Evolutionary conservation across 2,329 filamentous ascomycete species (phyloP).

Genomic region (Aspergillus awamori): DNA sequence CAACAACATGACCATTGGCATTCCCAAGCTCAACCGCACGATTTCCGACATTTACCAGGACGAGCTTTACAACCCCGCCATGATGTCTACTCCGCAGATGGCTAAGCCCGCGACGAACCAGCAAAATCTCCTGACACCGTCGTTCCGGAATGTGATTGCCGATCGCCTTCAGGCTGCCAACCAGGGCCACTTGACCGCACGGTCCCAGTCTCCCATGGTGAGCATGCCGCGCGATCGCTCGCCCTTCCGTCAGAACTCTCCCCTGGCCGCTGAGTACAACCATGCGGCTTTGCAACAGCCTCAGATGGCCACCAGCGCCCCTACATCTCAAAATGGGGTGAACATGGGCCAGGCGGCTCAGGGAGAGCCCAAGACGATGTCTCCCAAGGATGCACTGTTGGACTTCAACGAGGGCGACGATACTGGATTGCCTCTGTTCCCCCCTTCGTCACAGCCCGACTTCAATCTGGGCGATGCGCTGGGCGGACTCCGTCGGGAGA

Average conservation of each 20-base stretch:
- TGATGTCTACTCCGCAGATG: constrained; percentile 39
- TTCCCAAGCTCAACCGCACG: constrained; percentile 80
- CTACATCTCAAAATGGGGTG: constrained; percentile 36
- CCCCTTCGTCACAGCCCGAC: constrained; percentile 55
- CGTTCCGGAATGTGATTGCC: constrained; percentile 66
- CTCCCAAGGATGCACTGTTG: constrained; percentile 85
- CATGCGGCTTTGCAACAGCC: constrained; percentile 38
- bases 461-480: constrained; percentile 52
- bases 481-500: constrained; percentile 40
- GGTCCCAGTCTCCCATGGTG: constrained; percentile 59
- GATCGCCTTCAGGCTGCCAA: constrained; percentile 80
- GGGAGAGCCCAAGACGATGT: constrained; percentile 77
- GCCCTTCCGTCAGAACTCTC: constrained; percentile 75
- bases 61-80: constrained; percentile 71
- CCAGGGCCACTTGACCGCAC: constrained; percentile 68
- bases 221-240: constrained; percentile 68
- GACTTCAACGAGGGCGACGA: constrained; percentile 78
- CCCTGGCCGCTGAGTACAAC: constrained; percentile 56
- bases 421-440: constrained; percentile 68
- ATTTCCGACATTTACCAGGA: constrained; percentile 85
- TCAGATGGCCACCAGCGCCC: constrained; percentile 47
- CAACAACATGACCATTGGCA: constrained; percentile 44
- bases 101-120: constrained; percentile 37
- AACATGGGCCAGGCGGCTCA: constrained; percentile 35
- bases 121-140: constrained; percentile 51